These are phyloP conservation scores for Flaveria sonorensis DNA, from an alignment of 129 eudicot species.

Conservation along the genomic window DNA sequence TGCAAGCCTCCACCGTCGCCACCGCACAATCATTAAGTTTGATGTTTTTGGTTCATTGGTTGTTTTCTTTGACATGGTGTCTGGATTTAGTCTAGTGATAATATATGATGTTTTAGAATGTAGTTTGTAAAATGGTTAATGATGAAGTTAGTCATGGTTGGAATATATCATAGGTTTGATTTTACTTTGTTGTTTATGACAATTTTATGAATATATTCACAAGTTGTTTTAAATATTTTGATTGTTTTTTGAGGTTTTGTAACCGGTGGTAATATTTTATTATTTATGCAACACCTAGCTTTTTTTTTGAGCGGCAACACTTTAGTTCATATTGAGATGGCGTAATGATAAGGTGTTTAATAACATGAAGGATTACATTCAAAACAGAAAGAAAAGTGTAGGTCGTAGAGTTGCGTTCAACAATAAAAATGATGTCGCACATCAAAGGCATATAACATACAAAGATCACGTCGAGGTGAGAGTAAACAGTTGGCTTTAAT, in stretches of 20 bases:
- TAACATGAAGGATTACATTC: too few species aligned
- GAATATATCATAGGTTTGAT: conserved; percentile 29
- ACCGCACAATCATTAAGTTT: conserved; percentile 36
- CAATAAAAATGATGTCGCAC: too few species aligned
- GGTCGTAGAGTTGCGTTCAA: too few species aligned
- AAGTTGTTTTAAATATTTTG: conserved; percentile 22
- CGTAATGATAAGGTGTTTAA: too few species aligned
- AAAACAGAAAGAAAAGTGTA: too few species aligned
- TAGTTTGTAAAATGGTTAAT: conserved; percentile 40
- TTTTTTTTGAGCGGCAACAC: too few species aligned
- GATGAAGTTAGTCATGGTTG: conserved; percentile 32
- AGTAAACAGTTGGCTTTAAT: too few species aligned
- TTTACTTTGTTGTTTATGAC: conserved; percentile 36
- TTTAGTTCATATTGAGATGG: too few species aligned
- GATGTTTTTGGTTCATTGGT: conserved; percentile 25
- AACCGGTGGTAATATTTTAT: neutral
- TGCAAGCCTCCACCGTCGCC: conserved; percentile 49
- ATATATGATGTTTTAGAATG: conserved; percentile 18
- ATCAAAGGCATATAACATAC: too few species aligned
- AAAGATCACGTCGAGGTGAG: too few species aligned
- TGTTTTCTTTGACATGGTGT: conserved; percentile 33
- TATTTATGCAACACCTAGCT: neutral
- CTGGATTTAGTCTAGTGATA: conserved; percentile 32
- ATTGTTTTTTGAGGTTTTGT: neutral
- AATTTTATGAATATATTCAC: conserved; percentile 31